These are phyloP conservation scores for Mycocentrospora acerina DNA, from an alignment of 2,329 filamentous ascomycete genomes.

Conservation along the genomic window DNA sequence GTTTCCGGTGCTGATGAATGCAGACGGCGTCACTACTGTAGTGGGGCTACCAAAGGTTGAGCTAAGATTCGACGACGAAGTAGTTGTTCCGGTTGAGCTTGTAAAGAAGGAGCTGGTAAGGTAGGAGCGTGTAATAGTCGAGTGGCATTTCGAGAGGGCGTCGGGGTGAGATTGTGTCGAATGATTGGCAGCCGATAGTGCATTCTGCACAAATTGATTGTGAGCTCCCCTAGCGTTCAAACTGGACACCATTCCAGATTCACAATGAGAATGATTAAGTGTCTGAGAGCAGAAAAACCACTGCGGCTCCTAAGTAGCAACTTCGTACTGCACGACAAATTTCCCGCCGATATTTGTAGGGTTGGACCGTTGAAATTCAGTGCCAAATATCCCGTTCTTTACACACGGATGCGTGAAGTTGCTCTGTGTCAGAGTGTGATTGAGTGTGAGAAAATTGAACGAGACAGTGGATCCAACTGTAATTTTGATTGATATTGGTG, in stretches of 20 bases:
- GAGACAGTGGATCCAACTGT: constrained; percentile 6
- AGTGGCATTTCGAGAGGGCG: no score
- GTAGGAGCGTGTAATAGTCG: no score
- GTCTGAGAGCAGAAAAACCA: constrained; percentile 16
- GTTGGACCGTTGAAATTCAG: no score
- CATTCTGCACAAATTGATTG: constrained; percentile 11
- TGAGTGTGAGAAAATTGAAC: constrained; percentile 13
- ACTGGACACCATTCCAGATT: constrained; percentile 14
- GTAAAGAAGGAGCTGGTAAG: no score
- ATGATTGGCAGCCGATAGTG: no score
- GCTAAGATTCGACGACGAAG: no score
- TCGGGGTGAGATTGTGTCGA: no score
- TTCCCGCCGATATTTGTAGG: constrained; percentile 9
- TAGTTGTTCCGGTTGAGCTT: no score
- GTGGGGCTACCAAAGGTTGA: no score
- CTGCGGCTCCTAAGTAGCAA: constrained; percentile 5
- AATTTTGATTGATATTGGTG: constrained; percentile 7
- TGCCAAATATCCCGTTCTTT: no score
- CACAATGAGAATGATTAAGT: constrained; percentile 7
- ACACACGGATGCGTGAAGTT: constrained; percentile 4
- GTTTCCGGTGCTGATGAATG: no score
- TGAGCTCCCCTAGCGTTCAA: constrained; percentile 9
- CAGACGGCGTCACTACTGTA: no score
- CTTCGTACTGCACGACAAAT: constrained; percentile 9
- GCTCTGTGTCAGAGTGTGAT: constrained; percentile 16